Base-by-base conservation (phyloP, 2,329 filamentous ascomycete genomes). In the Cladosporium colombiae region DNA sequence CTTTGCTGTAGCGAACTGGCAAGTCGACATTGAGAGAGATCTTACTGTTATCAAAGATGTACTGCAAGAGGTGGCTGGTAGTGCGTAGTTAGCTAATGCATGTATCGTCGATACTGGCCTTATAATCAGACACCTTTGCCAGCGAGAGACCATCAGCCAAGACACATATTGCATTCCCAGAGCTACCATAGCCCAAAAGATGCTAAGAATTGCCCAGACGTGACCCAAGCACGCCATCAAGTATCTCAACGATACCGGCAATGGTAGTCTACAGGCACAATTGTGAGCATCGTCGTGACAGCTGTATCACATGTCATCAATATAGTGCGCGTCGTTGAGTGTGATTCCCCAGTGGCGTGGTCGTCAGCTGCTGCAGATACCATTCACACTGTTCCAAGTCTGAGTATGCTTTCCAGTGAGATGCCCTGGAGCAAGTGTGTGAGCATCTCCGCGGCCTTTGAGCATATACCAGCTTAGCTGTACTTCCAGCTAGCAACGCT, bases 1-100 rank as follows among this genome's bases (percentile, higher is more conserved):
- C n/a, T 86, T 97, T 71, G 93, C 94, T 0, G 87, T 97, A 50
- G 90, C 91, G 46, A 97, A 91, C 73, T 97, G 93, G 92, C 86
- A 86, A 76, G 89, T 91, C 1, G 84, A 93, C 73, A 83, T 88
- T 0, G 82, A 88, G 57, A 83, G 84, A 67, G 93, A 96, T 74
- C 79, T 89, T 67, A 79, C 78, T 23, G 76, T 92, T n/a, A 85
- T 96, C 18, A 84, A 81, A 67, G 79, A 82, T 5, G 88, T 93
- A 3, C 76, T 96, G 46, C 44, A 52, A 4, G 53, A 65, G 7
- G 62, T 65, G 52, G 52, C 29, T 18, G 3, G 52, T 33, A 8
- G 31, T 33, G 52, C 14, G 2, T 53, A 31, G 40, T 2, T 44
- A 21, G 14, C 40, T 5, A 44, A 44, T 44, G 40, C 18, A n/a